Evolutionary conservation across 2,329 filamentous ascomycete genomes (phyloP).

Genomic region (Aspergillus tubingensis): DNA sequence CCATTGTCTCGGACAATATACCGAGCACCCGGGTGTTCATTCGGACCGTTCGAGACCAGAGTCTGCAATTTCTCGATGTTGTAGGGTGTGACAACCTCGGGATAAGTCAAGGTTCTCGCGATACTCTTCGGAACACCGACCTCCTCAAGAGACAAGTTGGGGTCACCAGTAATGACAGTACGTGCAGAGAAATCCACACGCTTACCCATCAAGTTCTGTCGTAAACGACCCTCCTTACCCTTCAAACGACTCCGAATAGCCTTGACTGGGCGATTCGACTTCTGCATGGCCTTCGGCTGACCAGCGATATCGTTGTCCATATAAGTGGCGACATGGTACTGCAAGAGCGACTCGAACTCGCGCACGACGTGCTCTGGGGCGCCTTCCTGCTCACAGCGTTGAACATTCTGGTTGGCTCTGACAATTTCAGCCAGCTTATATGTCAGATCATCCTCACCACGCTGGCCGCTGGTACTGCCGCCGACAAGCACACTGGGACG

Average conservation of each 20-base stretch:
- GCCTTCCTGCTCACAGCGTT: conserved; percentile 85
- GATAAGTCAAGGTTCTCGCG: conserved; percentile 89
- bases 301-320: conserved; percentile 99
- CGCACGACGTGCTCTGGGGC: conserved; percentile 86
- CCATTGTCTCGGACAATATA: conserved; percentile 95
- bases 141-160: conserved; percentile 93
- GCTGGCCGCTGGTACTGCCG: conserved; percentile 85
- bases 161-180: conserved; percentile 99
- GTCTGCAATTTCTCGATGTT: conserved; percentile 92
- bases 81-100: conserved; percentile 95
- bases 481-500: conserved; percentile 97
- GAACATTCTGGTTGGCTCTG: conserved; percentile 92
- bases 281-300: conserved; percentile 90
- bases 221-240: conserved; percentile 96
- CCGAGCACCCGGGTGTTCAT: conserved; percentile 91
- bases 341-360: conserved; percentile 88
- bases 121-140: conserved; percentile 95
- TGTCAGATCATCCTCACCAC: conserved; percentile 97
- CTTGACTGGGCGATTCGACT: conserved; percentile 94
- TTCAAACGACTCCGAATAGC: conserved; percentile 95
- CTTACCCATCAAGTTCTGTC: conserved; percentile 99
- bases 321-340: conserved; percentile 98
- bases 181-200: conserved; percentile 98
- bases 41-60: conserved; percentile 89
- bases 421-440: conserved; percentile 99